Evolutionary conservation across 495 filamentous ascomycete species (phyloP).

Genomic region (Usnea hakonensis): DNA sequence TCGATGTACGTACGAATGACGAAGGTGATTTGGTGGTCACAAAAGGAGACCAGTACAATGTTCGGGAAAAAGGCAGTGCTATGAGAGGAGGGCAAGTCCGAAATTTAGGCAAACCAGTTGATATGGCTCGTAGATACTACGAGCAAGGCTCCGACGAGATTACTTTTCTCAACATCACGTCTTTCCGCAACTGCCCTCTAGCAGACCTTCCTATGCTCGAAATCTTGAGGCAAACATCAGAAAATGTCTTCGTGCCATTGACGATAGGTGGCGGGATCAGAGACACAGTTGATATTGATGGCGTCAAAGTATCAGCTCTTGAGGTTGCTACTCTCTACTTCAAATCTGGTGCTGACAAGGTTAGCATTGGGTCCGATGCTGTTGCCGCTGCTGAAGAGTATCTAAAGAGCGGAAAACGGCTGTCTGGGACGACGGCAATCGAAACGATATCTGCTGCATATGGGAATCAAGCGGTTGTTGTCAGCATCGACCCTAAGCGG

Average conservation of each 20-base stretch:
- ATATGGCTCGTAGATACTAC: constrained; percentile 90
- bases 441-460: constrained; percentile 91
- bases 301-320: constrained; percentile 75
- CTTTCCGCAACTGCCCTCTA: constrained; percentile 88
- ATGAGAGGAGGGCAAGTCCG: constrained; percentile 64
- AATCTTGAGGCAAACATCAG: constrained; percentile 72
- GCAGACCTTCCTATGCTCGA: constrained; percentile 94
- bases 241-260: constrained; percentile 94
- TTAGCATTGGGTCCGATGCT: constrained; percentile 93
- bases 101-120: constrained; percentile 92
- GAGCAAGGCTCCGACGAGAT: constrained; percentile 95
- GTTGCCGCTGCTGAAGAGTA: constrained; percentile 89
- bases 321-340: constrained; percentile 97
- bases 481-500: constrained; percentile 88
- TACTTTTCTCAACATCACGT: constrained; percentile 96
- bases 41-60: constrained; percentile 97
- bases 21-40: constrained; percentile 92
- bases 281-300: constrained; percentile 81
- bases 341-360: constrained; percentile 96
- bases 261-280: constrained; percentile 94
- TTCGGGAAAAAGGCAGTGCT: constrained; percentile 72
- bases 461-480: constrained; percentile 93
- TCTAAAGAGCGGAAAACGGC: constrained; percentile 53
- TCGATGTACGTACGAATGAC: constrained; percentile 96
- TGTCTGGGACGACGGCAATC: constrained; percentile 79